Percentiles rank a stretch among this genome's conserved stretches.
These are phyloP conservation scores for Blakeslea trispora DNA, from an alignment of 371 early-diverging fungal genomes.

Conservation along the genomic window DNA sequence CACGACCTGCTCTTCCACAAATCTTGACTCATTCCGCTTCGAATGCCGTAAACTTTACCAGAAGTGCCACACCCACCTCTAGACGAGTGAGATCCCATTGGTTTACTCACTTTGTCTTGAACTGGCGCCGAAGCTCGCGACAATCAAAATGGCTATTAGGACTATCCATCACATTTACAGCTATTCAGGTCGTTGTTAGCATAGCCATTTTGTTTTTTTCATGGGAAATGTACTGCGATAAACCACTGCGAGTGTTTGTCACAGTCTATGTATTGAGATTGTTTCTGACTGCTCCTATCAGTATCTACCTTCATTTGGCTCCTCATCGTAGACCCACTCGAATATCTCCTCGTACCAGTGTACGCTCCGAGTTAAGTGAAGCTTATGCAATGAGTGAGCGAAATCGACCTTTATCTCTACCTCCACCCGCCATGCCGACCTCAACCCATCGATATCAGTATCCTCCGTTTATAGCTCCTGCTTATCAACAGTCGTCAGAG, in stretches of 20 bases:
- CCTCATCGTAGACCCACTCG: slow-evolving; percentile 37
- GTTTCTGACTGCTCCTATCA: slow-evolving; percentile 41
- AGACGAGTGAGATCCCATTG: slow-evolving; percentile 51
- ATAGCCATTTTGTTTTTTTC: slow-evolving; percentile 43
- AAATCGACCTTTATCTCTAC: slow-evolving; percentile 27
- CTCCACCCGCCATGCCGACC: slow-evolving; percentile 28
- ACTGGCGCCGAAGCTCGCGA: slow-evolving; percentile 51
- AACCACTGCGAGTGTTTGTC: slow-evolving; percentile 46
- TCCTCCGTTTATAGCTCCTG: slow-evolving; percentile 21
- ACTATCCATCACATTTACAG: slow-evolving; percentile 38
- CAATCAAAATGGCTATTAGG: slow-evolving; percentile 41
- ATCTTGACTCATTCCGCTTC: slow-evolving; percentile 47
- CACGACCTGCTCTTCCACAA: slow-evolving; percentile 49
- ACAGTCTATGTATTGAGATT: slow-evolving; percentile 47
- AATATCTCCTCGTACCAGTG: slow-evolving; percentile 18
- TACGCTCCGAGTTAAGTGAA: slow-evolving; percentile 35
- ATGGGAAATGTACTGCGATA: slow-evolving; percentile 53
- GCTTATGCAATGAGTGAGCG: slow-evolving; percentile 37
- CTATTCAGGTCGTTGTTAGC: slow-evolving; percentile 38
- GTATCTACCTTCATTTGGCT: slow-evolving; percentile 44
- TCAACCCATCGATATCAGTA: slow-evolving; percentile 20
- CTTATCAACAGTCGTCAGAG: slow-evolving; percentile 5
- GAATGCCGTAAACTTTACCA: slow-evolving; percentile 46
- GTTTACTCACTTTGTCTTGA: slow-evolving; percentile 49
- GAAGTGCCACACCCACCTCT: slow-evolving; percentile 49